Evolutionary conservation across 495 filamentous ascomycete genomes (phyloP).

Genomic region (Penicilliopsis zonata): DNA sequence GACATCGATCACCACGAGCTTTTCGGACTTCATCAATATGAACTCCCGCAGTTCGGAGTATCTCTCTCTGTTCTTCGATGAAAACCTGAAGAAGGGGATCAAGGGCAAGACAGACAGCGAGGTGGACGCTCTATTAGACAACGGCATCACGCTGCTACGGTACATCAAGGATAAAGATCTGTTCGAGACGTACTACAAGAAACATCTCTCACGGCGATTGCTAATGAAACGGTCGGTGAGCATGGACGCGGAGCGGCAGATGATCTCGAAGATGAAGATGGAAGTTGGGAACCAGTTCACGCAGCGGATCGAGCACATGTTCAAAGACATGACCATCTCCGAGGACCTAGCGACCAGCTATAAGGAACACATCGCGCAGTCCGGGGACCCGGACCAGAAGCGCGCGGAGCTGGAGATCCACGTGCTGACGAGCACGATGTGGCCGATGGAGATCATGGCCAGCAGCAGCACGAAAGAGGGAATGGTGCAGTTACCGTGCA

Average conservation of each 20-base stretch:
- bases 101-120: conserved; percentile 87
- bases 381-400: conserved; percentile 53
- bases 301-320: conserved; percentile 88
- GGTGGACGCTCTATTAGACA: conserved; percentile 78
- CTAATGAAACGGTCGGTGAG: conserved; percentile 79
- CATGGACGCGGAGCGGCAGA: conserved; percentile 83
- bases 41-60: conserved; percentile 78
- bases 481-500: conserved; percentile 38
- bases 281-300: conserved; percentile 94
- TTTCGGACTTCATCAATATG: conserved; percentile 81
- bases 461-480: conserved; percentile 44
- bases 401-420: conserved; percentile 69
- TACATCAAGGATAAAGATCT: conserved; percentile 89
- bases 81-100: conserved; percentile 87
- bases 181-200: conserved; percentile 97
- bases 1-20: conserved; percentile 70
- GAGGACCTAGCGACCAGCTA: conserved; percentile 73
- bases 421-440: conserved; percentile 84
- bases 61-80: conserved; percentile 93
- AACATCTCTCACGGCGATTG: conserved; percentile 78
- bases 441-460: conserved; percentile 81
- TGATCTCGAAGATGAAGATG: conserved; percentile 93
- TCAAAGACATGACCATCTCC: conserved; percentile 89
- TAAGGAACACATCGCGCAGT: conserved; percentile 49
- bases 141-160: conserved; percentile 74